Percentiles rank a stretch among this genome's conserved stretches.
Conservation (phyloP, 225 moss, liverwort and hornwort species). For the Marchantia paleacea region DNA sequence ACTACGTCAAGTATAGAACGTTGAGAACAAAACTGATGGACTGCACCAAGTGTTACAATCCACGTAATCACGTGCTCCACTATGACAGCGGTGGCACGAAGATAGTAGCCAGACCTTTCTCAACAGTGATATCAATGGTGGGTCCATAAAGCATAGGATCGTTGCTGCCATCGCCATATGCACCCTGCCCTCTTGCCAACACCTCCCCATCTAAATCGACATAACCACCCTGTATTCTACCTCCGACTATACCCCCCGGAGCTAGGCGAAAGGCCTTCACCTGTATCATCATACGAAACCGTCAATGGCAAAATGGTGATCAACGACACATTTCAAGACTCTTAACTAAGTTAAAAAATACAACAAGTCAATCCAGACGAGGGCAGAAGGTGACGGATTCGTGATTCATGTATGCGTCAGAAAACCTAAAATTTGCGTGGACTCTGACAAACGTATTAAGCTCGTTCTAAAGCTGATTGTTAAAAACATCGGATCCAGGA, state of each 20-base stretch:
- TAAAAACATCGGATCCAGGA: too few species aligned
- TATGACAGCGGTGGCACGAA: slow-evolving; percentile 56
- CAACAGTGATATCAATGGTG: slow-evolving; percentile 63
- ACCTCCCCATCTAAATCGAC: slow-evolving; percentile 89
- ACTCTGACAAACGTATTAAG: neutral
- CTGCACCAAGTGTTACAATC: neutral
- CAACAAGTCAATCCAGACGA: neutral
- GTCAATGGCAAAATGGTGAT: neutral
- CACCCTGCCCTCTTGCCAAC: slow-evolving; percentile 64
- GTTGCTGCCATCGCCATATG: slow-evolving; percentile 65
- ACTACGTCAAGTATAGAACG: neutral
- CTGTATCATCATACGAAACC: slow-evolving; percentile 26
- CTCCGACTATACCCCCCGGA: slow-evolving; percentile 64
- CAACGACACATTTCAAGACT: neutral
- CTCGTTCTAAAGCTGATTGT: too few species aligned
- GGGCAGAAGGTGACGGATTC: neutral
- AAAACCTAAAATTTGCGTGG: neutral
- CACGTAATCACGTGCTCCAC: neutral
- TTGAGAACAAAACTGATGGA: slow-evolving; percentile 13
- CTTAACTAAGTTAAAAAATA: neutral
- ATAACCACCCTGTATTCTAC: slow-evolving; percentile 66
- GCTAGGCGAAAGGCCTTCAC: slow-evolving; percentile 81
- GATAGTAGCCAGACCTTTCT: slow-evolving; percentile 74
- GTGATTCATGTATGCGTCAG: neutral
- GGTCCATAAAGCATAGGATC: slow-evolving; percentile 89